A percentile compares a stretch with the other conserved stretches of the same genome.
Evolutionary conservation across 306 rosid genomes (phyloP).

Genomic region (Begonia fuchsioides): DNA sequence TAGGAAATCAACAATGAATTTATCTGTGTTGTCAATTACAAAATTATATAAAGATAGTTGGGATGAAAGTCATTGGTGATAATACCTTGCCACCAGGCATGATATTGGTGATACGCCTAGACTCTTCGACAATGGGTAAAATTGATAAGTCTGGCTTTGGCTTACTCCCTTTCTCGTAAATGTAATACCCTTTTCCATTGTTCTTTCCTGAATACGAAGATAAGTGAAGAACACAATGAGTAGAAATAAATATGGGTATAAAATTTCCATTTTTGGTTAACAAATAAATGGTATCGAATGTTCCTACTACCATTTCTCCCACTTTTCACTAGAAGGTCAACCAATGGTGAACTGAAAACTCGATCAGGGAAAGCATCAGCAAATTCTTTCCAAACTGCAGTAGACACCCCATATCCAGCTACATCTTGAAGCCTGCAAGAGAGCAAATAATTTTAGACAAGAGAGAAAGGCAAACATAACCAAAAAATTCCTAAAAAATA

Average conservation of each 20-base stretch:
- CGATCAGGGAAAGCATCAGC: constrained; percentile 49
- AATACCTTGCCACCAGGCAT: constrained; percentile 79
- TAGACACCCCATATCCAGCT: constrained; percentile 71
- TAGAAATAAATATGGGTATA: too few species aligned
- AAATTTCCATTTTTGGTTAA: too few species aligned
- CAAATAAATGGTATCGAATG: neutral
- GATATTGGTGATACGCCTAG: constrained; percentile 42
- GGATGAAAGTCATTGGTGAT: too few species aligned
- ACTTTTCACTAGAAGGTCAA: constrained; percentile 51
- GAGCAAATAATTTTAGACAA: too few species aligned
- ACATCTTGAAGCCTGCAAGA: constrained; percentile 82
- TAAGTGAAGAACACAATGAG: too few species aligned
- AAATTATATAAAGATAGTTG: too few species aligned
- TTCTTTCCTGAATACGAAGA: constrained; percentile 40
- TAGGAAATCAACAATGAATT: too few species aligned
- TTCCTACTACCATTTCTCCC: constrained; percentile 66
- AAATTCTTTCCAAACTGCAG: constrained; percentile 54
- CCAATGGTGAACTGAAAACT: constrained; percentile 38
- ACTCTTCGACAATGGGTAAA: constrained; percentile 58
- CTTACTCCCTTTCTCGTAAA: constrained; percentile 64
- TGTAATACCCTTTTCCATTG: constrained; percentile 82
- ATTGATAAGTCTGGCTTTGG: constrained; percentile 76
- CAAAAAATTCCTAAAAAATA: too few species aligned
- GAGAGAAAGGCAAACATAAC: too few species aligned
- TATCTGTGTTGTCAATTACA: too few species aligned